Evolutionary conservation across 2,329 filamentous ascomycete genomes (phyloP), one percentile per base, ranked within the genome.

Genomic region (Ceratocystis smalleyi): DNA sequence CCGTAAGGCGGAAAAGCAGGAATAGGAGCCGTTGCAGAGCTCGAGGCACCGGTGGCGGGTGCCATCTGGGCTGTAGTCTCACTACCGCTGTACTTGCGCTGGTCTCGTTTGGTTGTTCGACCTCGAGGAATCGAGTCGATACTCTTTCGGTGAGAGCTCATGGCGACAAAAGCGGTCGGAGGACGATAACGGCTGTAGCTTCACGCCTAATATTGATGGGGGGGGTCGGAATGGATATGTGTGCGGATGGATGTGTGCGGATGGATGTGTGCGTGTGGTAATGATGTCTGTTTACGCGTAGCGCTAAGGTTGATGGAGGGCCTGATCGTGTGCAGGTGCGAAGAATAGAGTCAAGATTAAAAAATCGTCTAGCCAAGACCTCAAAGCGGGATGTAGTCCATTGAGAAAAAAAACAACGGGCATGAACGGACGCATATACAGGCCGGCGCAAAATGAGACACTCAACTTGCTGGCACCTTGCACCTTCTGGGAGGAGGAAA

Each of bases 61-160:
- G 61, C 54, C 35, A 49, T 61, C 30, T 54, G 60, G 43, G 45
- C 19, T 15, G 60, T 49, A n/a, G 54, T 35, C 27, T 59, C 55
- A 40, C 22, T 61, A 22, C 55, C 49, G 12, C 57, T 47, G 27
- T 60, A 40, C 40, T 30, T 59, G 15, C 55, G 61, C 24, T 62
- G 47, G n/a, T 63, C 55, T 51, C 47, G 43, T 24, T 47, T 43
- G 15, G 32, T 24, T 10, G 19, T 19, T 15, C 61, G 64, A 35
- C 55, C 54, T 15, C 64, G 64, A 35, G 55, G 45, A 15, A 7
- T 43, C 43, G 64, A 59, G 55, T 63, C 64, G 47, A 55, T 47
- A 43, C n/a, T 61, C 51, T 59, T 63, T 32, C 43, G 64, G 43
- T 66, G 40, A 24, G 59, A 22, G 24, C 54, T 63, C 64, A 66